phyloP scores from a whole-genome alignment of 768 basidiomycete species.

The Tricholoma bakamatsutake region DNA sequence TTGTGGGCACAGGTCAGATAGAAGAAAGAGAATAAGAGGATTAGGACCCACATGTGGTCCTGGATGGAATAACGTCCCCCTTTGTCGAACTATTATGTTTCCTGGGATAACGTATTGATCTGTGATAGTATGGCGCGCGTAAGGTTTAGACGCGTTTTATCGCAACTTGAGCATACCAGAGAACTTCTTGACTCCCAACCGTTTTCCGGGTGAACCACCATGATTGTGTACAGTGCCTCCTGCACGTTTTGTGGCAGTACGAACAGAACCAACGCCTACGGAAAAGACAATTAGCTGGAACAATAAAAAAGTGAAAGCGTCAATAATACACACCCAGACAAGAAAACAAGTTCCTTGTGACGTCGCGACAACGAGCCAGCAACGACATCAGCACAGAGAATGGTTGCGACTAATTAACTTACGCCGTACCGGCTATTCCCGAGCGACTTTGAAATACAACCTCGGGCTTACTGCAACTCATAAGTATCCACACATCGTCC shows the following conservation, averaged over 20 bases:
- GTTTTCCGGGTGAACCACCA: slow-evolving; percentile 87
- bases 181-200: slow-evolving; percentile 94
- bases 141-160: not conserved
- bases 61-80: slow-evolving; percentile 89
- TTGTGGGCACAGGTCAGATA: slow-evolving; percentile 4
- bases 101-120: slow-evolving; percentile 92
- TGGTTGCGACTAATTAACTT: not conserved
- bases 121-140: slow-evolving; percentile 23
- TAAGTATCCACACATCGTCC: slow-evolving; percentile 12
- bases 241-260: slow-evolving; percentile 94
- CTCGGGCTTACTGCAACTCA: too few species aligned
- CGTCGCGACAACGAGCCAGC: slow-evolving; percentile 37
- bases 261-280: slow-evolving; percentile 56
- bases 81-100: slow-evolving; percentile 93
- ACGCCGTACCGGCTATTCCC: slow-evolving; percentile 32
- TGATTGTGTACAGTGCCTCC: slow-evolving; percentile 93
- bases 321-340: slow-evolving; percentile 26
- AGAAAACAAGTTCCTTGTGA: slow-evolving; percentile 45
- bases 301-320: not conserved
- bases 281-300: slow-evolving; percentile 3
- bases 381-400: slow-evolving; percentile 37
- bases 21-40: not conserved
- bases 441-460: slow-evolving; percentile 25
- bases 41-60: slow-evolving; percentile 75
- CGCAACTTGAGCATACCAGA: slow-evolving; percentile 53